A percentile compares a stretch with the other conserved stretches of the same genome.
Evolutionary conservation across 495 filamentous ascomycete species (phyloP).

Genomic region (Delitschia confertaspora): DNA sequence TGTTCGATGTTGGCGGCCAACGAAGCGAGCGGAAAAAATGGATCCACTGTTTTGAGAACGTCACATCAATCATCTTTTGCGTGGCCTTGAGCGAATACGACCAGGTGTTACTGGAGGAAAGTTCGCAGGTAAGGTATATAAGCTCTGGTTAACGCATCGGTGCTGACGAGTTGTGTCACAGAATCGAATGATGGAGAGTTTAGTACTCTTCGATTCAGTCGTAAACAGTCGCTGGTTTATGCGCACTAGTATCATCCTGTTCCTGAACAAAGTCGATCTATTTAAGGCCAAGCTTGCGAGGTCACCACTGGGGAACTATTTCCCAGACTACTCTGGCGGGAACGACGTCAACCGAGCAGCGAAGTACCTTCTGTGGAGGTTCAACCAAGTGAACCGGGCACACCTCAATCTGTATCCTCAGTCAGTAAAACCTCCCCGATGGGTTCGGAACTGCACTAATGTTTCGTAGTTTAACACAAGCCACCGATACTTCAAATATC

Average conservation of each 20-base stretch:
- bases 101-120: slow-evolving; percentile 91
- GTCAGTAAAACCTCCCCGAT: slow-evolving; percentile 46
- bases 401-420: slow-evolving; percentile 96
- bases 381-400: slow-evolving; percentile 95
- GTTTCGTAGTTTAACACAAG: slow-evolving; percentile 78
- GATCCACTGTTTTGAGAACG: slow-evolving; percentile 99
- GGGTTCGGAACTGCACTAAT: slow-evolving; percentile 3
- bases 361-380: slow-evolving; percentile 96
- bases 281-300: slow-evolving; percentile 89
- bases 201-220: slow-evolving; percentile 96
- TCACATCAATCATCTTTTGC: slow-evolving; percentile 99
- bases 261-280: slow-evolving; percentile 96
- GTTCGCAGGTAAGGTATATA: slow-evolving; percentile 64
- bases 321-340: slow-evolving; percentile 94
- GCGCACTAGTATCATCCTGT: slow-evolving; percentile 95
- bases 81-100: slow-evolving; percentile 98
- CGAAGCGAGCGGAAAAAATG: slow-evolving; percentile 97
- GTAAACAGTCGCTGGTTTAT: slow-evolving; percentile 99
- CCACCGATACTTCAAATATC: slow-evolving; percentile 96
- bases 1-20: slow-evolving; percentile 98
- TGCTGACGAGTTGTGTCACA: slow-evolving; percentile 34
- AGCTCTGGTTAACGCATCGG: slow-evolving; percentile 5
- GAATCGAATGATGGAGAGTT: slow-evolving; percentile 98
- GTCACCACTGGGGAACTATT: slow-evolving; percentile 85
- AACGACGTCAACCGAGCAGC: slow-evolving; percentile 96